Percentiles rank a stretch among this genome's conserved stretches.
Evolutionary conservation across 805 yeast genomes (phyloP).

Genomic region (Pichia nakasei): DNA sequence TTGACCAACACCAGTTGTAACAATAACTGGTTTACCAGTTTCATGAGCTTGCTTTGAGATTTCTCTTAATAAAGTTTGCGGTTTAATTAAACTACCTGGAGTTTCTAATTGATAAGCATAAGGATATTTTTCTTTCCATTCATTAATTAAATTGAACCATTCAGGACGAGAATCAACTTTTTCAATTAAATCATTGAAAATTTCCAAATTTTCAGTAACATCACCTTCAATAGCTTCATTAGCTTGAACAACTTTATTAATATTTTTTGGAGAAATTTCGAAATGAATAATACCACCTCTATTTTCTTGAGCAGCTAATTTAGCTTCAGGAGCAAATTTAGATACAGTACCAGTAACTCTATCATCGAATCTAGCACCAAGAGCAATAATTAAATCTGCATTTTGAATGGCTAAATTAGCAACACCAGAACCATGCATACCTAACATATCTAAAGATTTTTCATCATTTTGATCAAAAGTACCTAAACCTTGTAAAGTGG

Average conservation of each 20-base stretch:
- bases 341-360: constrained; percentile 86
- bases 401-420: constrained; percentile 92
- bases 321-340: constrained; percentile 91
- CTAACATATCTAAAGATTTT: constrained; percentile 90
- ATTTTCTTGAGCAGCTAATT: constrained; percentile 74
- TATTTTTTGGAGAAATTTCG: constrained; percentile 93
- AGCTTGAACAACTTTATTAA: constrained; percentile 94
- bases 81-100: constrained; percentile 73
- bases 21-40: constrained; percentile 65
- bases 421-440: constrained; percentile 96
- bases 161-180: constrained; percentile 59
- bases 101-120: constrained; percentile 75
- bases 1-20: constrained; percentile 98
- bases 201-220: constrained; percentile 66
- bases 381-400: constrained; percentile 87
- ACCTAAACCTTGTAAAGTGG: constrained; percentile 90
- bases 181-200: constrained; percentile 62
- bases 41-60: constrained; percentile 62
- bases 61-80: constrained; percentile 83
- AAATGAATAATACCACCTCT: constrained; percentile 97
- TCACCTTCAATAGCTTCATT: constrained; percentile 97
- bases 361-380: constrained; percentile 97
- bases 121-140: constrained; percentile 85
- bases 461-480: constrained; percentile 88
- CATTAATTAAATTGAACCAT: constrained; percentile 68